Base-by-base conservation (phyloP, 331 rosid genomes). In the Dryas integrifolia region DNA sequence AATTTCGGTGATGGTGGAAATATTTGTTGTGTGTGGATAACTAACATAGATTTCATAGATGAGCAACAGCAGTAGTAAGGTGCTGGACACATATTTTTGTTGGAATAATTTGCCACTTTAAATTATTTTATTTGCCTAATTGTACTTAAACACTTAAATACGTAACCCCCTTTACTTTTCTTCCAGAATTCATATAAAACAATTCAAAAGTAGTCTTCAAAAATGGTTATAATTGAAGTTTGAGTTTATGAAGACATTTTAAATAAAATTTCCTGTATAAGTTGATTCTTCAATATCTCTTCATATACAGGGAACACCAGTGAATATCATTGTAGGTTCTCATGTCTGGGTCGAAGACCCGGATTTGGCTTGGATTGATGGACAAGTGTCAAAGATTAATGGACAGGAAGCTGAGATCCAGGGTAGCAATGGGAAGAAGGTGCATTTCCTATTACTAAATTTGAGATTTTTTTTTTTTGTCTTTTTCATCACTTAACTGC, bases 281-380 rank as follows among this genome's bases (percentile, higher is more conserved):
- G 50, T 64, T 77, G 50, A 69, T 72, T 76, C 44, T 67, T 72
- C 13, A 8, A 46, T 69, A 41, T 69, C 44, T 69, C 44, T 79
- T 49, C 35, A 53, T 81, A 13, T 82, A 80, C 87, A 92, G 97
- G 96, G 90, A 82, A 86, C 92, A 65, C 85, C 88, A 4, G 95
- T 90, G 80, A 92, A 89, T 80, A 92, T 92, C 73, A 86, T 72
- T 59, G 96, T 78, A 65, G 96, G 92, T 72, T 90, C 96, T 79
- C 91, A 90, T 79, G 96, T 92, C 79, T 92, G 98, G 98, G 75
- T 60, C n/a, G 95, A 88, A 80, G 92, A 90, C 59, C 88, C 87
- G 48, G 86, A 78, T 0, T 77, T 77, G 47, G 79, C 89, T 47
- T 92, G 96, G 91, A 59, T 82, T 14, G 92, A 88, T 82, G 98